Conservation (phyloP, 2,329 filamentous ascomycete species). For the Chrysosporium queenslandicum region DNA sequence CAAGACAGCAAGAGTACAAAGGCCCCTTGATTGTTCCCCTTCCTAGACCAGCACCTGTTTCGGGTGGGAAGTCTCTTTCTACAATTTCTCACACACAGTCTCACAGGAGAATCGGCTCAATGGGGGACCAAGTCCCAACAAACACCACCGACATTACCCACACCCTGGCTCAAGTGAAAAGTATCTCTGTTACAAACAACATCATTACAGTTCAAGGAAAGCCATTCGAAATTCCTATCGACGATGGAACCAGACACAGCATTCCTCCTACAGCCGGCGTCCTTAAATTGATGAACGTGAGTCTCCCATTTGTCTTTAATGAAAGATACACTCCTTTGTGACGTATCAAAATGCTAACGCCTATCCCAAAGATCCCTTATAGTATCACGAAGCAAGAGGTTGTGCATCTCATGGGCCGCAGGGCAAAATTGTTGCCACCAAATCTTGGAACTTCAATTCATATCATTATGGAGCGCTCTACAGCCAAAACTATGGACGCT, state of each 20-base stretch:
- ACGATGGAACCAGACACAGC: slow-evolving; percentile 20
- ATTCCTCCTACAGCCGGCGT: slow-evolving; percentile 24
- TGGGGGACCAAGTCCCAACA: neutral
- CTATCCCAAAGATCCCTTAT: slow-evolving; percentile 40
- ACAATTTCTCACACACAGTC: neutral
- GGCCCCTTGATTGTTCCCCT: slow-evolving; percentile 14
- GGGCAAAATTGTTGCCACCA: slow-evolving; percentile 31
- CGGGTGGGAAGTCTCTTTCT: neutral
- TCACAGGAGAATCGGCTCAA: neutral
- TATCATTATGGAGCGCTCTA: slow-evolving; percentile 49
- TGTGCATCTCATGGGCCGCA: slow-evolving; percentile 38
- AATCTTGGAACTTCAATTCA: slow-evolving; percentile 41
- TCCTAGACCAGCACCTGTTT: neutral
- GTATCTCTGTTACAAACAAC: neutral
- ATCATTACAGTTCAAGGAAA: slow-evolving; percentile 9
- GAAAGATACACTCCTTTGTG: too few species aligned
- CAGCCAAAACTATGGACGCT: slow-evolving; percentile 48
- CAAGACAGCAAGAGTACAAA: slow-evolving; percentile 12
- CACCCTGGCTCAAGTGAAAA: neutral
- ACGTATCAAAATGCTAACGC: slow-evolving; percentile 3
- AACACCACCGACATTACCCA: neutral
- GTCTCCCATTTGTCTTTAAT: slow-evolving; percentile 11
- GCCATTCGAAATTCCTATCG: slow-evolving; percentile 24
- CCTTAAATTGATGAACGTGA: slow-evolving; percentile 31
- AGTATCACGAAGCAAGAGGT: slow-evolving; percentile 42